A percentile compares a stretch with the other conserved stretches of the same genome.
These are phyloP conservation scores for Penicillium crustosum DNA, from an alignment of 2,329 filamentous ascomycete genomes.

Conservation along the genomic window DNA sequence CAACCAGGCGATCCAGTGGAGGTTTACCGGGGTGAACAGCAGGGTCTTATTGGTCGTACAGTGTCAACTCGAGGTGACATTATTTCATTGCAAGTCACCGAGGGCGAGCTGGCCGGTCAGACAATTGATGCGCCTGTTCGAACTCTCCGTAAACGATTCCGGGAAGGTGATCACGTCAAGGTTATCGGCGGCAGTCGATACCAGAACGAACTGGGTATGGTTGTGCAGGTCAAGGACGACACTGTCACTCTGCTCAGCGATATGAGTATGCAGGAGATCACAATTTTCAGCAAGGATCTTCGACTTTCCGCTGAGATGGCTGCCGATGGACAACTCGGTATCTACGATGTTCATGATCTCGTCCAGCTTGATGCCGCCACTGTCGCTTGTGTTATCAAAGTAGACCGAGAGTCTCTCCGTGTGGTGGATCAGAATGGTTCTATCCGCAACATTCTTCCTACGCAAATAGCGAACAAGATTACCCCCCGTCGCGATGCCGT, in stretches of 20 bases:
- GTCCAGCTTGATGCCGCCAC: slow-evolving; percentile 92
- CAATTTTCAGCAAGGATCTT: slow-evolving; percentile 95
- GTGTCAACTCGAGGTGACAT: slow-evolving; percentile 88
- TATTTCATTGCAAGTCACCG: slow-evolving; percentile 79
- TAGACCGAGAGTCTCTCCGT: slow-evolving; percentile 87
- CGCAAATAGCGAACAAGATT: slow-evolving; percentile 87
- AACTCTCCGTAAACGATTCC: slow-evolving; percentile 88
- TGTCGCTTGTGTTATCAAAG: slow-evolving; percentile 89
- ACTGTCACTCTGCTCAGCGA: slow-evolving; percentile 91
- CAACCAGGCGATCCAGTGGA: slow-evolving; percentile 94
- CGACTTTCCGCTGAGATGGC: slow-evolving; percentile 90
- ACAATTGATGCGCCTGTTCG: slow-evolving; percentile 90
- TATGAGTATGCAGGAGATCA: slow-evolving; percentile 89
- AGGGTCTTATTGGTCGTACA: slow-evolving; percentile 81
- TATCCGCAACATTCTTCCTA: slow-evolving; percentile 77
- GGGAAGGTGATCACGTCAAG: slow-evolving; percentile 94
- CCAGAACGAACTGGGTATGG: slow-evolving; percentile 93
- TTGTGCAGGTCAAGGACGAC: slow-evolving; percentile 89
- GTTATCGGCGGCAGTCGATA: slow-evolving; percentile 95
- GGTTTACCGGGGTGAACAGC: slow-evolving; percentile 93
- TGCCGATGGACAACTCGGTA: slow-evolving; percentile 75
- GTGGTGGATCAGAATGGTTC: slow-evolving; percentile 90
- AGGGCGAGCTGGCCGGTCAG: slow-evolving; percentile 78
- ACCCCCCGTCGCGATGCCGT: slow-evolving; percentile 80
- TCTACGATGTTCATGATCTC: slow-evolving; percentile 89